Conservation (phyloP, 1,284 basidiomycete genomes). For the Apiotrichum sp. region DNA sequence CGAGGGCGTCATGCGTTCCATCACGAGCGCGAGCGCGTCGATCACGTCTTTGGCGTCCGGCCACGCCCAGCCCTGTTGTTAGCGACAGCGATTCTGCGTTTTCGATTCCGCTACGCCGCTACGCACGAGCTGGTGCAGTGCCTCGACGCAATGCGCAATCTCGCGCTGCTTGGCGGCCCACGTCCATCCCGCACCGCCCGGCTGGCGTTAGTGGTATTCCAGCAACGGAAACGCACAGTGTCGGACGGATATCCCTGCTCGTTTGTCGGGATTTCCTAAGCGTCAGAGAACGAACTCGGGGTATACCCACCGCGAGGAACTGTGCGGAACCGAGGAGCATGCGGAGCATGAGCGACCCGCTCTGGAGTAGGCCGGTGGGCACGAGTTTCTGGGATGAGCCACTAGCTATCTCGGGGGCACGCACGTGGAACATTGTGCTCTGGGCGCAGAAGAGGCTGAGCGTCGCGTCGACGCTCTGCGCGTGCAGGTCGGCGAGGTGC, state of each 20-base stretch:
- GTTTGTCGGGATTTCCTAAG: slow-evolving; percentile 29
- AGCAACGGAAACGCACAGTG: slow-evolving; percentile 18
- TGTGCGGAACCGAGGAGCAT: slow-evolving; percentile 24
- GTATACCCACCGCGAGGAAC: slow-evolving; percentile 28
- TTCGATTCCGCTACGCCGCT: too few relatives aligned
- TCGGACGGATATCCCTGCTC: slow-evolving; percentile 35
- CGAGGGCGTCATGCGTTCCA: slow-evolving; percentile 25
- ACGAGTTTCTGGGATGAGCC: slow-evolving; percentile 14
- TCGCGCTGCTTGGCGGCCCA: slow-evolving; percentile 34
- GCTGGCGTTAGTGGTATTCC: slow-evolving; percentile 7
- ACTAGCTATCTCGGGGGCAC: too few relatives aligned
- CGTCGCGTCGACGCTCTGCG: slow-evolving; percentile 28
- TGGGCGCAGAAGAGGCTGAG: slow-evolving; percentile 18
- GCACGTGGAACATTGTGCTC: background rate
- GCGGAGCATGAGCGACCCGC: slow-evolving; percentile 22
- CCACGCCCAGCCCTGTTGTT: slow-evolving; percentile 24
- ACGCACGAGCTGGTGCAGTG: slow-evolving; percentile 33
- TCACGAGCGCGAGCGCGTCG: slow-evolving; percentile 17
- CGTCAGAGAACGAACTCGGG: background rate
- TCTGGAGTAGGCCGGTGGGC: slow-evolving; percentile 29
- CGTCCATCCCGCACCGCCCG: slow-evolving; percentile 35
- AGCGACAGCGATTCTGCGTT: too few relatives aligned
- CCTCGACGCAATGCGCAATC: slow-evolving; percentile 23
- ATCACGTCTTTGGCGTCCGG: slow-evolving; percentile 21
- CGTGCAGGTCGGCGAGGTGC: slow-evolving; percentile 21